Conservation (phyloP, 495 filamentous ascomycete genomes). For the Evernia prunastri region DNA sequence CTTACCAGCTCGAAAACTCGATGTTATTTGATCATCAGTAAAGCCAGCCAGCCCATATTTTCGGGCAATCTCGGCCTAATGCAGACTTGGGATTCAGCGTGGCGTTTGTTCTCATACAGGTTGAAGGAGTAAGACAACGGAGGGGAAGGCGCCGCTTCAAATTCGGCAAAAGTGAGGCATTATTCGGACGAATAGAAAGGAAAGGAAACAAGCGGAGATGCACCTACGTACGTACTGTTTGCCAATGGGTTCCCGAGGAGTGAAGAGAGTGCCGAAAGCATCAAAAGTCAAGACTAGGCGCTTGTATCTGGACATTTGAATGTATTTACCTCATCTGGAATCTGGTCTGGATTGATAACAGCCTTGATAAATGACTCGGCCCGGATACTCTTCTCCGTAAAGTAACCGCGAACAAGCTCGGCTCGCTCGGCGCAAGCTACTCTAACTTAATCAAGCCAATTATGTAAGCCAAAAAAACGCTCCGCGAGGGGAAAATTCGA, state of each 20-base stretch:
- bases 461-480: background rate
- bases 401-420: background rate
- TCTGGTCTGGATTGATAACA: too few relatives aligned
- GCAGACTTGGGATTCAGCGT: background rate
- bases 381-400: too few relatives aligned
- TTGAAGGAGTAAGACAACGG: background rate
- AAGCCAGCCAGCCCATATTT: slow-evolving; percentile 47
- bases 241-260: slow-evolving; percentile 51
- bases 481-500: background rate
- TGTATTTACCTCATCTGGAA: background rate
- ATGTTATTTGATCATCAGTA: slow-evolving; percentile 30
- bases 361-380: too few relatives aligned
- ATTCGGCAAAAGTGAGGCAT: too few relatives aligned
- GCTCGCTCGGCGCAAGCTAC: too few relatives aligned
- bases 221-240: slow-evolving; percentile 51
- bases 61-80: slow-evolving; percentile 43
- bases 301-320: slow-evolving; percentile 6
- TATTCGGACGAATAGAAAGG: background rate
- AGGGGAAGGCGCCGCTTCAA: too few relatives aligned
- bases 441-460: too few relatives aligned
- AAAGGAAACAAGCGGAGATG: background rate
- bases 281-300: slow-evolving; percentile 59
- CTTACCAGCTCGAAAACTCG: slow-evolving; percentile 29
- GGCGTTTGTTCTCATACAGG: background rate
- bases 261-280: slow-evolving; percentile 71